A percentile compares a stretch with the other conserved stretches of the same genome.
Conservation (phyloP, 345 rosid species). For the Gynandropsis gynandra region DNA sequence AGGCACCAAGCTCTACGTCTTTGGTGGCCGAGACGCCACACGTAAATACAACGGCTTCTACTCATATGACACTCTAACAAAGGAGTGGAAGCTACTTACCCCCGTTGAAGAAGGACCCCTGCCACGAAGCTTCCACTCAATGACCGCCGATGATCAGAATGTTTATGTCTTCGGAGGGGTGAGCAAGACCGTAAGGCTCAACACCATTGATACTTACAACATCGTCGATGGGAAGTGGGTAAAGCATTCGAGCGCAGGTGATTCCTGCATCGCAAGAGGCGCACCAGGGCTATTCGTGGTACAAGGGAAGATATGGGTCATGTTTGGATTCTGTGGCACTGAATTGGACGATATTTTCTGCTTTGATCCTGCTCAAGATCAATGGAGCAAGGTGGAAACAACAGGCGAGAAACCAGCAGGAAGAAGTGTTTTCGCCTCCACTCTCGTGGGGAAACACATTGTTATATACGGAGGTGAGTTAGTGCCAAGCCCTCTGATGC, state of each 20-base stretch:
- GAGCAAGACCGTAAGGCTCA: neutral
- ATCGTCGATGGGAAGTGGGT: conserved; percentile 13
- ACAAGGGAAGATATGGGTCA: conserved; percentile 25
- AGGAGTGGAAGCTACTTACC: conserved; percentile 25
- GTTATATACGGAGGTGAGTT: conserved; percentile 26
- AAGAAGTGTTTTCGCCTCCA: conserved; percentile 26
- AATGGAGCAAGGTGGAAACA: conserved; percentile 25
- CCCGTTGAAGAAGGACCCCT: conserved; percentile 23
- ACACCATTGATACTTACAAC: neutral
- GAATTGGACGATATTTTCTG: conserved; percentile 19
- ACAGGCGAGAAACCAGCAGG: conserved; percentile 20
- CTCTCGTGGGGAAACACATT: conserved; percentile 23
- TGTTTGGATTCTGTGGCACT: conserved; percentile 21
- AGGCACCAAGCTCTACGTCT: conserved; percentile 19
- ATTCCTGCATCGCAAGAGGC: conserved; percentile 15
- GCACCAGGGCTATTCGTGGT: conserved; percentile 26
- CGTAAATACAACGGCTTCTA: conserved; percentile 23
- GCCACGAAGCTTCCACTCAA: conserved; percentile 28
- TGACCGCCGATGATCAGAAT: neutral
- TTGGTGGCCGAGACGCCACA: conserved; percentile 24
- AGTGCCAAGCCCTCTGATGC: conserved; percentile 18
- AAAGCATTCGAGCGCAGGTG: conserved; percentile 14
- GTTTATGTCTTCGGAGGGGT: neutral
- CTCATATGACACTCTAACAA: conserved; percentile 20
- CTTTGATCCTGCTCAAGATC: conserved; percentile 15